phyloP scores from a whole-genome alignment of 495 filamentous ascomycete species.

The Emericellopsis terricola region DNA sequence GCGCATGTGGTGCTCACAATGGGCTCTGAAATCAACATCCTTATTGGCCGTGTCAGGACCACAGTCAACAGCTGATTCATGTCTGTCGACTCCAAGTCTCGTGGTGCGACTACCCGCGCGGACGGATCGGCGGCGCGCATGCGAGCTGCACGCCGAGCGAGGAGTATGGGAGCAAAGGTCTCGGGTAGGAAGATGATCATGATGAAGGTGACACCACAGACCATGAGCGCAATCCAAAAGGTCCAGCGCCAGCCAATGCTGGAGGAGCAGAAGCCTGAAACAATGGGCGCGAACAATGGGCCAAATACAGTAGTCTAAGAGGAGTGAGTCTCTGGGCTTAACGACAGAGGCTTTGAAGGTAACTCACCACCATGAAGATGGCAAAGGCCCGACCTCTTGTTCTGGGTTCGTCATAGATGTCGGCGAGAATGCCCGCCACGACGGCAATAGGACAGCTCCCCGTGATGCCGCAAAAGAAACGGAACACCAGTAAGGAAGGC shows the following conservation, averaged over 20 bases:
- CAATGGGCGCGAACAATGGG: conserved; percentile 47
- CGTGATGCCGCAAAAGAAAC: conserved; percentile 43
- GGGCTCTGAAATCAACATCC: conserved; percentile 24
- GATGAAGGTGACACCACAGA: conserved; percentile 28
- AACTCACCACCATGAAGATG: conserved; percentile 45
- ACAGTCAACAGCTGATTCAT: conserved; percentile 15
- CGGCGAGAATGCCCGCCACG: conserved; percentile 56
- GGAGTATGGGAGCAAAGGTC: conserved; percentile 42
- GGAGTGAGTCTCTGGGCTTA: background rate
- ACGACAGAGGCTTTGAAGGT: too few relatives aligned
- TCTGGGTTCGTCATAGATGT: conserved; percentile 38
- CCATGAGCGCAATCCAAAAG: conserved; percentile 43
- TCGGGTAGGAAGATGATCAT: conserved; percentile 37
- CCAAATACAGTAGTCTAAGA: conserved; percentile 43
- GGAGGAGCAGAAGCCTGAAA: conserved; percentile 43
- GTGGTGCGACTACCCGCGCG: conserved; percentile 12
- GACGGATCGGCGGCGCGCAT: conserved; percentile 29
- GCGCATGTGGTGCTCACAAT: conserved; percentile 43
- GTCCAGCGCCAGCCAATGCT: conserved; percentile 46
- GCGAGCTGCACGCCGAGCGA: conserved; percentile 32
- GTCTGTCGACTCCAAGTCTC: conserved; percentile 16
- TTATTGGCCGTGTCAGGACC: conserved; percentile 20
- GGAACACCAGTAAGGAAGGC: conserved; percentile 46
- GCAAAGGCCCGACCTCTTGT: conserved; percentile 52
- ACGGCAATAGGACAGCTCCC: conserved; percentile 53